Evolutionary conservation across 495 filamentous ascomycete genomes (phyloP).

Genomic region (Platismatia glauca): DNA sequence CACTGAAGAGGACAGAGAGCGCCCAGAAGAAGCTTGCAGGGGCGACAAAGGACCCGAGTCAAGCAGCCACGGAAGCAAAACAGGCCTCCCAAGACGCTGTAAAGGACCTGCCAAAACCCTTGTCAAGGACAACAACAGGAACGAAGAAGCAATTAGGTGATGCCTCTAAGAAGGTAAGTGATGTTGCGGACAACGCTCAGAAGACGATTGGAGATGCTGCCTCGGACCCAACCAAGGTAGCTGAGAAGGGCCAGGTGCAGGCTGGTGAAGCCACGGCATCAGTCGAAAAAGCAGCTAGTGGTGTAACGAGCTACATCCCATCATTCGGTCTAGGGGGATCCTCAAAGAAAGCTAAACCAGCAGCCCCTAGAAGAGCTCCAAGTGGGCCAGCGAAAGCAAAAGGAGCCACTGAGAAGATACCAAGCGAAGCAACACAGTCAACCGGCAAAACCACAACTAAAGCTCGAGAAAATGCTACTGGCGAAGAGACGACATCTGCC

Average conservation of each 20-base stretch:
- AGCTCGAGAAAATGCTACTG: not conserved
- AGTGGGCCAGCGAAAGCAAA: not conserved
- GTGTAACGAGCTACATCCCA: slow-evolving; percentile 18
- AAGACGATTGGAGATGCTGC: not conserved
- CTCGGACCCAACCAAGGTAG: not conserved
- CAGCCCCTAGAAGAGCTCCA: slow-evolving; percentile 1
- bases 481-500: not conserved
- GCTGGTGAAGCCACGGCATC: not conserved
- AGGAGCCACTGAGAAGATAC: not conserved
- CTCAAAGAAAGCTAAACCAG: slow-evolving; percentile 8
- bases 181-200: not conserved
- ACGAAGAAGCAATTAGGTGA: not conserved
- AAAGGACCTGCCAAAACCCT: not conserved
- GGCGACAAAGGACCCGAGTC: not conserved
- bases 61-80: not conserved
- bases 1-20: slow-evolving; percentile 2
- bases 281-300: not conserved
- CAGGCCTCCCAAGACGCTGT: not conserved
- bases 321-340: slow-evolving; percentile 14
- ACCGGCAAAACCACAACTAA: not conserved
- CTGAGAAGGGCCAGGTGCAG: not conserved
- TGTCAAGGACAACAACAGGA: not conserved
- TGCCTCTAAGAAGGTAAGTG: not conserved
- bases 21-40: slow-evolving; percentile 7
- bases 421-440: not conserved